Base-by-base conservation (phyloP, 2,329 filamentous ascomycete genomes). In the Xylariales sp. region DNA sequence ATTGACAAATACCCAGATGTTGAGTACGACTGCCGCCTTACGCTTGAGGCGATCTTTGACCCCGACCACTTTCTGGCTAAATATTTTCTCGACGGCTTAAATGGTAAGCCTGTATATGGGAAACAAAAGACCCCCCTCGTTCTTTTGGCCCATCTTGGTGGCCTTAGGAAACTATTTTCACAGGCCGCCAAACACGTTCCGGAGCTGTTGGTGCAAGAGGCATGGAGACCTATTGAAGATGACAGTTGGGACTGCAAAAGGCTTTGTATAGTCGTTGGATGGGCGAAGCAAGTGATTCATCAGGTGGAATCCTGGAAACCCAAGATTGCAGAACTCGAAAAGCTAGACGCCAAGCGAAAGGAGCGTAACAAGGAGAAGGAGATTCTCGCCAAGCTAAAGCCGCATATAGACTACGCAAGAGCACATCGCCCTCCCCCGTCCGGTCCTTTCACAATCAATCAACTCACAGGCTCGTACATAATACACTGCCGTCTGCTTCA, bases 331-430 rank as follows among this genome's bases (percentile, higher is more conserved):
- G 32, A 28, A 45, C 36, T 62, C n/a, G 12, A 68, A 28, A 41
- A 6, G 10, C 32, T 32, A 28, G 23, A 62, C 14, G 18, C 48
- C 9, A 54, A 62, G 36, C 48, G 10, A 5, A 12, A 59, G 41
- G 32, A 48, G 36, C 66, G 53, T 39, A 14, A 50, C 41, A 45
- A 62, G 48, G 57, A 68, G 30, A 56, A 68, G 53, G 53, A 14
- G 5, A 62, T 65, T 28, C 30, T 65, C 14, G 58, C 62, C 6
- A 52, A 55, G 36, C 23, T 68, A 18, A 68, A 62, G 41, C 66
- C 66, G 7, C 66, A 68, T 41, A 68, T 55, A 30, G 54, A 68
- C 34, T 66, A 68, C 18, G 48, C 34, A 28, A 62, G 54, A 63
- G 53, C 62, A 49, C 57, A 56, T 4, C 48, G 62, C 6, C 32